Evolutionary conservation across 2,329 filamentous ascomycete species (phyloP), one percentile per base, ranked within the genome.

Genomic region (Seiridium cupressi): DNA sequence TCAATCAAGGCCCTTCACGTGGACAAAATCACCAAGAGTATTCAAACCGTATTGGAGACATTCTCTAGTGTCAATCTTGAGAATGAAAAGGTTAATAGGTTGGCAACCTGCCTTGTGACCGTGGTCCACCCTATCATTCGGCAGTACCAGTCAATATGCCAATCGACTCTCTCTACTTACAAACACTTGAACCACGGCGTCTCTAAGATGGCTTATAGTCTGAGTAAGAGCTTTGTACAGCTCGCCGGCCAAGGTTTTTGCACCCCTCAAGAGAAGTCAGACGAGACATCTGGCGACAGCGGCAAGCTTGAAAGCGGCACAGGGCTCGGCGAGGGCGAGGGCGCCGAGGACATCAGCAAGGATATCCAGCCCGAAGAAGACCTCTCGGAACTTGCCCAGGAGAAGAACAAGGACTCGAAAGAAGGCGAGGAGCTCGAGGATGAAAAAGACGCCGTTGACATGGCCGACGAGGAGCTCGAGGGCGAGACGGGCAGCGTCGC

Each of bases 281-380:
- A 91, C 46, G 86, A 89, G 54, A 86, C 89, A 60, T 82, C 87
- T 55, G 86, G 85, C 26, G 85, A 91, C 61, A 84, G 86, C 32
- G 91, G 93, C 10, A 90, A 96, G 67, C 81, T 97, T 36, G 94
- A 99, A 74, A 88, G 87, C 44, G 96, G 96, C 13, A 98, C 93
- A 9, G 96, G 95, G 40, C 86, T 99, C 32, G 96, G 95, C 26
- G 95, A 97, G 51, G 96, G 95, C 9, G 91, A 97, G 74, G 96
- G 94, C 18, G 93, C 90, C 4, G 93, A 99, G 72, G 94, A 99
- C 74, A 98, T 99, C 65, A 98, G 93, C 76, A 98, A 99, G 72
- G 95, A 99, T 69, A 90, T 99, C 51, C 87, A 91, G 64, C 89
- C 94, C 13, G 94, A 99, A 62, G 95, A 99, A 73, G 93, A 99